Base-by-base conservation (phyloP, 2,329 filamentous ascomycete genomes). In the Alternaria postmessia region DNA sequence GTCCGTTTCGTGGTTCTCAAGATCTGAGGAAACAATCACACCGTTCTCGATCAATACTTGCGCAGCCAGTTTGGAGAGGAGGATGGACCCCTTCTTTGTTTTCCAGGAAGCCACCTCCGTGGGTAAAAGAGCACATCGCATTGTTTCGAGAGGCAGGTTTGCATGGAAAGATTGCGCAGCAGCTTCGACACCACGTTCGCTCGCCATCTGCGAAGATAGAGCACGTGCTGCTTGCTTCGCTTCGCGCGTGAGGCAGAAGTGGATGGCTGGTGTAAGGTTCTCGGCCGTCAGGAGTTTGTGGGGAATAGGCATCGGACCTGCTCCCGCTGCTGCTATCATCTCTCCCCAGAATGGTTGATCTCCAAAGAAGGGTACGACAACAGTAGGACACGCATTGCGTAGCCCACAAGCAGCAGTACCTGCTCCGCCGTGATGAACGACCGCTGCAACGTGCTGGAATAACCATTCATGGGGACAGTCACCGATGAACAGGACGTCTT, bases 401-500 rank as follows among this genome's bases (percentile, higher is more conserved):
- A 96, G 89, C 7, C 92, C 92, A 0, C 91, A 91, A 0, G 92
- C 91, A 1, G 91, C 93, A 2, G 92, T 96, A n/a, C 92, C 92
- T 4, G 92, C 92, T 57, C 92, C 92, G 16, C 92, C 92, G 62
- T 95, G 92, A 71, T 96, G 92, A 5, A 94, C 89, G 1, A 96
- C 92, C 41, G 87, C 89, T 0, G 90, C 89, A 2, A 95, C 91
- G 42, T 85, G 87, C 63, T 91, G 83, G 75, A 96, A 96, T 0
- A 96, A 81, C 92, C 92, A 96, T 77, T 95, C 92, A 65, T 96
- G 92, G 0, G 92, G 92, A 44, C 89, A 88, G 71, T 94, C 94
- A 22, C 90, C 91, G 22, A 72, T 24, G 87, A 74, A 72, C 80
- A 86, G 59, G 81, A 83, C 28, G 84, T 77, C 41, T 77, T 75